Conservation (phyloP, 1,284 basidiomycete genomes). For the Puccinia polysora region DNA sequence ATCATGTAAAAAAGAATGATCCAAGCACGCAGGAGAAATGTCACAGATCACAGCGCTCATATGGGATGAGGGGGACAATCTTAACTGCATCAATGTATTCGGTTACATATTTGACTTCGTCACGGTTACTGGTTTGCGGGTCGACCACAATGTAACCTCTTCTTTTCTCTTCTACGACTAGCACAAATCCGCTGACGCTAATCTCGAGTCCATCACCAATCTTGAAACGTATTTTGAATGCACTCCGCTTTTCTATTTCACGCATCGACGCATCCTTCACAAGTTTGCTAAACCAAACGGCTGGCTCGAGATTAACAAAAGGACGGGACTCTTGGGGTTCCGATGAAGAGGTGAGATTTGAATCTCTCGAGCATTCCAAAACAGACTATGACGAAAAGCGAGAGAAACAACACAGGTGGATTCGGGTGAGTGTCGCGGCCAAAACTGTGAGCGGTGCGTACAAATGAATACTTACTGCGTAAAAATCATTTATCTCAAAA, state of each 20-base stretch:
- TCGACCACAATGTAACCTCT: conserved; percentile 7
- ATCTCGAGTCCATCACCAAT: conserved; percentile 18
- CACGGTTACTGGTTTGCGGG: conserved; percentile 7
- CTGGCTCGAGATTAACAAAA: neutral
- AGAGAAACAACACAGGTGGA: too few relatives aligned
- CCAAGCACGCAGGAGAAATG: too few relatives aligned
- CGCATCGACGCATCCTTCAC: conserved; percentile 2
- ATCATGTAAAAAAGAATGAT: neutral
- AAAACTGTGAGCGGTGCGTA: too few relatives aligned
- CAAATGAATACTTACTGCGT: neutral
- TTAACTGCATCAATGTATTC: conserved; percentile 29
- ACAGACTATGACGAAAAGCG: too few relatives aligned
- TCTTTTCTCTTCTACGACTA: conserved; percentile 17
- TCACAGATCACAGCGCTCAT: neutral
- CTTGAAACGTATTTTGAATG: conserved; percentile 23
- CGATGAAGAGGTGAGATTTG: neutral
- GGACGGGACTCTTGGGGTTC: neutral
- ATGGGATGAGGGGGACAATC: neutral
- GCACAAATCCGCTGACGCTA: conserved; percentile 12
- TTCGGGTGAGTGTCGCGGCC: too few relatives aligned
- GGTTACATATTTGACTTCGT: conserved; percentile 20
- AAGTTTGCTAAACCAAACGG: neutral
- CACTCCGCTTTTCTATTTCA: neutral
- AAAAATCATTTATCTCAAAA: neutral
- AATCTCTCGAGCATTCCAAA: neutral